Evolutionary conservation across 176 grass and related monocot genomes (phyloP), one percentile per base, ranked within the genome.

Genomic region (Neostapfia colusana): DNA sequence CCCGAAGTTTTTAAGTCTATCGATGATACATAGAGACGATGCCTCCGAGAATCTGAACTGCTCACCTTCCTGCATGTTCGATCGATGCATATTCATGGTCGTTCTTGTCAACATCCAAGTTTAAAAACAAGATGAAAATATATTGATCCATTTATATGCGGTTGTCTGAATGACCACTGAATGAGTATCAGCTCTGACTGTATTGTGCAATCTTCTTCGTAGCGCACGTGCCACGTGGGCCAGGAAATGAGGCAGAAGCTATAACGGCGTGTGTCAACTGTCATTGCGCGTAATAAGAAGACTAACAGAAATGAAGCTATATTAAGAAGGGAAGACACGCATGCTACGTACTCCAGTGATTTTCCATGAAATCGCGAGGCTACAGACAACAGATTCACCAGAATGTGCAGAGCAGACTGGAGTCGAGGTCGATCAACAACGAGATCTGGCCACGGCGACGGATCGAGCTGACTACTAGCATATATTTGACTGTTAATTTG

Each of bases 181-280:
- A 35, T 15, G 60, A 44, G 7, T 54, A 9, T 7, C 6, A 12
- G 9, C 71, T 26, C 36, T 54, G 10, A 40, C 3, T 40, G 63
- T 31, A 31, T 31, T 3, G 31, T 31, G 31, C 31, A 31, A 31
- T 31, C 31, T 31, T 78, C 60, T 83, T 20, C n/a, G 3, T 31
- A 62, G 7, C 63, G 74, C 80, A 87, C 74, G 67, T 87, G 74
- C 68, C 80, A 87, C 74, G 67, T 87, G 74, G 42, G 46, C 8
- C 28, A 59, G 3, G 10, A 69, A 58, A 58, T 58, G 55, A 58
- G 26, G 55, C 55, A 24, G 24, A 69, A 49, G 59, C 35, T 41
- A 67, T 61, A 27, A 62, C 12, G 18, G 31, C 11, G 16, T 57
- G n/a, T n/a, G n/a, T 40, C n/a, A n/a, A n/a, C n/a, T n/a, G n/a